Evolutionary conservation across 257 asterid species (phyloP).

Genomic region (Solanum clarkiae): DNA sequence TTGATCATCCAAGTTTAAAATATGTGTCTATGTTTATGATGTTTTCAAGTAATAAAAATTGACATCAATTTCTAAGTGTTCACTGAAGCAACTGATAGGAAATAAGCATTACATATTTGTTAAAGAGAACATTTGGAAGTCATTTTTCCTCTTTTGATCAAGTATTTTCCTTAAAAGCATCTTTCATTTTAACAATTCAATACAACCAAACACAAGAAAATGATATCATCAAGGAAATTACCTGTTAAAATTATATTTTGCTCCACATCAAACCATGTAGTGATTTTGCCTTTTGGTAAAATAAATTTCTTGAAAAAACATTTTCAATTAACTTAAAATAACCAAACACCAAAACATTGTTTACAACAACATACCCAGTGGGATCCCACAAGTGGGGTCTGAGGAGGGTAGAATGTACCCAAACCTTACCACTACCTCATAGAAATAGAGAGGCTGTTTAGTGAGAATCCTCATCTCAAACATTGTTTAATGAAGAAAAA

Average conservation of each 20-base stretch:
- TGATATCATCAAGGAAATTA: neutral
- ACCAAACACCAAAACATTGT: neutral
- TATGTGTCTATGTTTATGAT: neutral
- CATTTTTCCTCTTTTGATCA: neutral
- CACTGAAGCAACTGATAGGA: neutral
- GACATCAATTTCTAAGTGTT: neutral
- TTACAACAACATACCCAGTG: neutral
- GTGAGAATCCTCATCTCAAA: too few relatives aligned
- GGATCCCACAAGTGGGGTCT: too few relatives aligned
- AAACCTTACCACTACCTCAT: too few relatives aligned
- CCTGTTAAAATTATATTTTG: neutral
- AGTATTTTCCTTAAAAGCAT: neutral
- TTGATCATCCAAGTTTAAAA: neutral
- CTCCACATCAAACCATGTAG: neutral
- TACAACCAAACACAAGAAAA: neutral
- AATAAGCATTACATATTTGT: neutral
- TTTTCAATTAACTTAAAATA: neutral
- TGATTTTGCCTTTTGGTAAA: neutral
- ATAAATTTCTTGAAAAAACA: neutral
- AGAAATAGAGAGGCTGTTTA: too few relatives aligned
- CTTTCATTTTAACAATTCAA: neutral
- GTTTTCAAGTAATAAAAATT: neutral
- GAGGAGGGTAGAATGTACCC: too few relatives aligned
- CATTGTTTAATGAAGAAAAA: neutral
- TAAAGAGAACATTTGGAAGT: neutral